Percentiles rank a stretch among this genome's conserved stretches.
phyloP scores from a whole-genome alignment of 768 basidiomycete species.

The Phlebiopsis gigantea region DNA sequence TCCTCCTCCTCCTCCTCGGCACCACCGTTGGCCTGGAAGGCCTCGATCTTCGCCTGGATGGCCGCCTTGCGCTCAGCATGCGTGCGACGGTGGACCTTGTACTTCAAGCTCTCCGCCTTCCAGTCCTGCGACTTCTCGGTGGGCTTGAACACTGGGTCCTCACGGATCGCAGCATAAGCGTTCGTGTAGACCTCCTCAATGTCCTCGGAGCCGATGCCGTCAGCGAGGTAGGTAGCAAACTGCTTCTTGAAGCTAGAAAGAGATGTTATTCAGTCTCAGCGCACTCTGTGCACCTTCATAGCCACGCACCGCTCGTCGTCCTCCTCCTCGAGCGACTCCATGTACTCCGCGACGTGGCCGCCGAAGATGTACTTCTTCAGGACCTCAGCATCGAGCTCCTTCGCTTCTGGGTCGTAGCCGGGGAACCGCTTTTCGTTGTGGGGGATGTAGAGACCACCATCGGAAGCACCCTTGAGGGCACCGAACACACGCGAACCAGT shows the following conservation, averaged over 20 bases:
- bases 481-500: slow-evolving; percentile 97
- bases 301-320: slow-evolving; percentile 84
- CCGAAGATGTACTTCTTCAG: slow-evolving; percentile 97
- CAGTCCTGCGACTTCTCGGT: slow-evolving; percentile 88
- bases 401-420: slow-evolving; percentile 89
- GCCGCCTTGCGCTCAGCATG: slow-evolving; percentile 70
- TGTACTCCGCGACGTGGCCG: slow-evolving; percentile 98
- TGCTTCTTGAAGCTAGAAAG: slow-evolving; percentile 87
- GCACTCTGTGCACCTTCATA: neutral
- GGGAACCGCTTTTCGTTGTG: slow-evolving; percentile 99
- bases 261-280: neutral
- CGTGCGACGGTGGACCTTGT: slow-evolving; percentile 64
- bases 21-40: slow-evolving; percentile 70
- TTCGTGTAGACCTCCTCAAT: slow-evolving; percentile 94
- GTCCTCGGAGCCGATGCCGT: slow-evolving; percentile 92
- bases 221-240: slow-evolving; percentile 91
- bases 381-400: slow-evolving; percentile 89
- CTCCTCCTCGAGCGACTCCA: slow-evolving; percentile 99
- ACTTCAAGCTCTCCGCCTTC: slow-evolving; percentile 79
- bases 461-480: slow-evolving; percentile 97
- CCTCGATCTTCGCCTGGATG: slow-evolving; percentile 86
- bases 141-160: slow-evolving; percentile 87
- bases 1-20: slow-evolving; percentile 38
- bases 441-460: slow-evolving; percentile 97
- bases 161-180: slow-evolving; percentile 93